Evolutionary conservation across 768 basidiomycete genomes (phyloP), one percentile per base, ranked within the genome.

Genomic region (Mycena venus): DNA sequence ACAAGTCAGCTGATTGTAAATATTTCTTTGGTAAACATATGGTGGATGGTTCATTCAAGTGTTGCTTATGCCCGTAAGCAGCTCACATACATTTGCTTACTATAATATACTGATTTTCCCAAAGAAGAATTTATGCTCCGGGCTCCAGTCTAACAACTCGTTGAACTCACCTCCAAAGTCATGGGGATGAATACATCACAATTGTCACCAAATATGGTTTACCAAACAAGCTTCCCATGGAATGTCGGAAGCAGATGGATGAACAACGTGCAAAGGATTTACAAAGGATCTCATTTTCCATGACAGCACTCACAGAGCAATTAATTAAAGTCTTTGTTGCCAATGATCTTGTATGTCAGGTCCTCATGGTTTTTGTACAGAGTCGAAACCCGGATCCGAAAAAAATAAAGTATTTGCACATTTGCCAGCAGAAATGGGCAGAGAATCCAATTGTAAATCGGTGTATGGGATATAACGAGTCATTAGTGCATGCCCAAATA

Each of bases 1-100:
- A 65, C 44, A 65, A 65, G 29, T 53, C 64, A 9, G 64, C 34
- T 0, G 51, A 66, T 55, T 66, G 64, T 29, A 66, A 38, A 25
- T 55, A 66, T 66, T 66, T 66, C 23, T 66, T 34, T 55, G 51
- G 51, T n/a, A n/a, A 38, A 2, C 17, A 15, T 40, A 0, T 19
- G 17, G 5, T 27, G 32, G 64, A 66, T 38, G 51, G 34, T 15
- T 38, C 49, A 9, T 53, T 34, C n/a, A 66, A 66, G 51, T 66
- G 64, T 34, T 34, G 64, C 34, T n/a, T 66, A 19, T 66, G 64
- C 64, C 14, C 15, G 34, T 66, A 38, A 38, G 51, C 27, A 27
- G n/a, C 40, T 36, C 36, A 25, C n/a, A 53, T 47, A 2, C 17
- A 53, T 53, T 23, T 55, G 12, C 64, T 44, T 23, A 2, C 44